These are phyloP conservation scores for Oenanthe sinensis DNA, from an alignment of 129 eudicot species.

Conservation along the genomic window DNA sequence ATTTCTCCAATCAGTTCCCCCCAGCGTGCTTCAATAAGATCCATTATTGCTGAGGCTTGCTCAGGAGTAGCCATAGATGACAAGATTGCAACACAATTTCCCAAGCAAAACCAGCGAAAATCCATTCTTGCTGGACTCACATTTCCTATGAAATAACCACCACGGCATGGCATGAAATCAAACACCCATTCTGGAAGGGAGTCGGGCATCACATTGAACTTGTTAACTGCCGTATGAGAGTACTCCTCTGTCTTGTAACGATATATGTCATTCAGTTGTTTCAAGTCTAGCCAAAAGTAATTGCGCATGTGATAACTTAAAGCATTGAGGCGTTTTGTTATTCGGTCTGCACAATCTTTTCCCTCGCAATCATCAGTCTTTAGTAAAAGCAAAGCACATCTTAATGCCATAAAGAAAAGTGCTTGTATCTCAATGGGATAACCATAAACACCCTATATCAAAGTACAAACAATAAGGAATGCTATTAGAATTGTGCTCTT, in stretches of 20 bases:
- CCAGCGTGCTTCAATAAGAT: conserved; percentile 89
- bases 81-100: conserved; percentile 82
- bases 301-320: conserved; percentile 92
- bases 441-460: conserved; percentile 78
- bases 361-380: conserved; percentile 60
- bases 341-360: conserved; percentile 48
- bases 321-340: conserved; percentile 75
- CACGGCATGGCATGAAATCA: conserved; percentile 89
- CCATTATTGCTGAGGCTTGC: conserved; percentile 89
- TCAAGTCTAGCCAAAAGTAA: conserved; percentile 89
- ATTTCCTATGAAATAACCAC: conserved; percentile 92
- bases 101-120: conserved; percentile 96
- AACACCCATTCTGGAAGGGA: conserved; percentile 96
- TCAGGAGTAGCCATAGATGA: conserved; percentile 92
- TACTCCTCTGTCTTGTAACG: conserved; percentile 94
- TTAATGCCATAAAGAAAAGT: conserved; percentile 82
- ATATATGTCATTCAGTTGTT: conserved; percentile 90
- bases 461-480: background rate
- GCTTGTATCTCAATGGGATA: conserved; percentile 97
- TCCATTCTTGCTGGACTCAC: conserved; percentile 95
- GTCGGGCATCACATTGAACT: conserved; percentile 91
- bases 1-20: conserved; percentile 86
- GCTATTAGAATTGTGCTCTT: background rate
- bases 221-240: conserved; percentile 95
- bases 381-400: conserved; percentile 72